A percentile compares a stretch with the other conserved stretches of the same genome.
These are phyloP conservation scores for Erysimum pusillum DNA, from an alignment of 441 rosid species.

Conservation along the genomic window DNA sequence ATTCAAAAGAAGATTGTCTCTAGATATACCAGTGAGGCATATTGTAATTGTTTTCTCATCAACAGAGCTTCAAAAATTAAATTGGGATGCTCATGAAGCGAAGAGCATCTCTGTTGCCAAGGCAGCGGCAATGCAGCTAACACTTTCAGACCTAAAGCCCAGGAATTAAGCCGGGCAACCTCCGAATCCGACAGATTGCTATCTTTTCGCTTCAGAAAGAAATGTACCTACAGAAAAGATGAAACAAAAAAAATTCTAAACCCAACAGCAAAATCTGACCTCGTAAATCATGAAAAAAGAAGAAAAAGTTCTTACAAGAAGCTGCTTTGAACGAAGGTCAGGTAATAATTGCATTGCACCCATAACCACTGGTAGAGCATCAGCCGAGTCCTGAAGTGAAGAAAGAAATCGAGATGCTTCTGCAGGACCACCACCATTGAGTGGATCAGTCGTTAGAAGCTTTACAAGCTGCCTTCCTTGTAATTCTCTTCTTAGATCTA, in stretches of 20 bases:
- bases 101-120: slow-evolving; percentile 99
- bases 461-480: slow-evolving; percentile 98
- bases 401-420: slow-evolving; percentile 99
- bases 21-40: slow-evolving; percentile 81
- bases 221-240: slow-evolving; percentile 81
- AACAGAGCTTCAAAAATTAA: slow-evolving; percentile 94
- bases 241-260: slow-evolving; percentile 29
- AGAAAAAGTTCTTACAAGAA: slow-evolving; percentile 67
- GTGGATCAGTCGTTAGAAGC: slow-evolving; percentile 97
- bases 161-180: slow-evolving; percentile 89
- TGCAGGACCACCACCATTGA: slow-evolving; percentile 99
- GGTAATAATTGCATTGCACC: slow-evolving; percentile 99
- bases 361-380: slow-evolving; percentile 97
- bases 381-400: slow-evolving; percentile 89
- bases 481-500: slow-evolving; percentile 91
- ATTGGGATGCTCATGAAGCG: slow-evolving; percentile 95
- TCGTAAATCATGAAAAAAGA: slow-evolving; percentile 35
- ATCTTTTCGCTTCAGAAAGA: slow-evolving; percentile 91
- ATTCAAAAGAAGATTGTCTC: slow-evolving; percentile 21
- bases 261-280: slow-evolving; percentile 7
- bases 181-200: slow-evolving; percentile 87
- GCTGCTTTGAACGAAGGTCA: slow-evolving; percentile 97
- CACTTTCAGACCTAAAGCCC: slow-evolving; percentile 99
- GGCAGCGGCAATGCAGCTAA: slow-evolving; percentile 96
- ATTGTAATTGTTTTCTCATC: slow-evolving; percentile 96